Conservation (phyloP, 1,139 yeast species). For the Suhomyces choctaworum region DNA sequence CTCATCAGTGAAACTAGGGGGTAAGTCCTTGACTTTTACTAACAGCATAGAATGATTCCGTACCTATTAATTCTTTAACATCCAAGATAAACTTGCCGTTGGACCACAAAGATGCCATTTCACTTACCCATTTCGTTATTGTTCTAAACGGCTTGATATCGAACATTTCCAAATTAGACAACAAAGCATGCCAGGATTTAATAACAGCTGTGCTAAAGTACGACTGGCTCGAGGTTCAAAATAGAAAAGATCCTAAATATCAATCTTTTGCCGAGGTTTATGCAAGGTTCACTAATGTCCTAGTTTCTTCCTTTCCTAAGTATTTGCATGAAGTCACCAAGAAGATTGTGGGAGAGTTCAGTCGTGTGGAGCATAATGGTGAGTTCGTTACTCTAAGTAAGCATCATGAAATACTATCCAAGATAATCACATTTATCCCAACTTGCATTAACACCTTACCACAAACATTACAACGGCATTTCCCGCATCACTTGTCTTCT, state of each 20-base stretch:
- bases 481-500: conserved; percentile 78
- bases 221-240: conserved; percentile 55
- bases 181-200: conserved; percentile 33
- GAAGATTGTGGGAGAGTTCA: conserved; percentile 63
- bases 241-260: conserved; percentile 20
- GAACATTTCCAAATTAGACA: conserved; percentile 43
- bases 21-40: conserved; percentile 18
- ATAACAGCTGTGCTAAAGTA: conserved; percentile 39
- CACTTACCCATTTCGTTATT: conserved; percentile 36
- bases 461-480: conserved; percentile 53
- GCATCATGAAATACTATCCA: conserved; percentile 69
- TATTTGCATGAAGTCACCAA: conserved; percentile 84
- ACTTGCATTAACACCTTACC: conserved; percentile 73
- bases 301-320: conserved; percentile 84
- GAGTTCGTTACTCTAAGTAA: conserved; percentile 27
- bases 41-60: conserved; percentile 36
- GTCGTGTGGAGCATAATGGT: conserved; percentile 16
- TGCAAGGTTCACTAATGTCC: conserved; percentile 69
- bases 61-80: conserved; percentile 39
- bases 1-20: no score
- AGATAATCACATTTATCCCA: conserved; percentile 72
- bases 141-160: conserved; percentile 36
- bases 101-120: conserved; percentile 36
- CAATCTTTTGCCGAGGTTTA: conserved; percentile 48
- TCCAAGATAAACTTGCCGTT: conserved; percentile 38